Percentiles rank a stretch among this genome's conserved stretches.
Conservation (phyloP, 169 alveolate genomes). For the Cryptosporidium ubiquitum region DNA sequence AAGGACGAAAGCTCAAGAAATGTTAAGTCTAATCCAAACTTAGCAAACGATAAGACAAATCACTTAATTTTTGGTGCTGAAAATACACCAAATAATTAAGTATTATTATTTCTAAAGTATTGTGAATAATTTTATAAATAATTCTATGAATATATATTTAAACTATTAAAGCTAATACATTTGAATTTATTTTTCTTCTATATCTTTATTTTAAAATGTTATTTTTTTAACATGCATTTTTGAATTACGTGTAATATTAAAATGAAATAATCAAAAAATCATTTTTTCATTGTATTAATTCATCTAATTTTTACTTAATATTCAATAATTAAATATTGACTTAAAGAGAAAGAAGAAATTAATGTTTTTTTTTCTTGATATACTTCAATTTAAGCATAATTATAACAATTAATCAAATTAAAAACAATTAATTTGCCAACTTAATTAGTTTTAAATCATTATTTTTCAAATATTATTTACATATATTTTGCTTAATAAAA, state of each 20-base stretch:
- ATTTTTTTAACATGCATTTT: background rate
- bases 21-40: background rate
- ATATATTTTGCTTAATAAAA: no score
- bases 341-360: no score
- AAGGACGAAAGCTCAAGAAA: background rate
- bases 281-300: no score
- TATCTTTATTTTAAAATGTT: no score
- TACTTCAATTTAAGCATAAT: background rate
- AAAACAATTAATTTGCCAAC: no score
- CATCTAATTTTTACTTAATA: background rate
- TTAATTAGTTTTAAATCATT: no score
- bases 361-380: no score
- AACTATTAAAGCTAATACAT: background rate
- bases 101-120: background rate
- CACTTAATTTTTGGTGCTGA: background rate
- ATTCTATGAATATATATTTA: no score
- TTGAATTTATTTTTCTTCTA: no score
- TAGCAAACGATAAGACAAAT: background rate
- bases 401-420: no score
- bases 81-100: background rate
- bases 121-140: background rate
- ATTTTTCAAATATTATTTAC: background rate
- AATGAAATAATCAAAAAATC: no score
- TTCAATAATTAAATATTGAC: background rate
- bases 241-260: background rate